Conservation (phyloP, 441 rosid species). For the Adansonia grandidieri region DNA sequence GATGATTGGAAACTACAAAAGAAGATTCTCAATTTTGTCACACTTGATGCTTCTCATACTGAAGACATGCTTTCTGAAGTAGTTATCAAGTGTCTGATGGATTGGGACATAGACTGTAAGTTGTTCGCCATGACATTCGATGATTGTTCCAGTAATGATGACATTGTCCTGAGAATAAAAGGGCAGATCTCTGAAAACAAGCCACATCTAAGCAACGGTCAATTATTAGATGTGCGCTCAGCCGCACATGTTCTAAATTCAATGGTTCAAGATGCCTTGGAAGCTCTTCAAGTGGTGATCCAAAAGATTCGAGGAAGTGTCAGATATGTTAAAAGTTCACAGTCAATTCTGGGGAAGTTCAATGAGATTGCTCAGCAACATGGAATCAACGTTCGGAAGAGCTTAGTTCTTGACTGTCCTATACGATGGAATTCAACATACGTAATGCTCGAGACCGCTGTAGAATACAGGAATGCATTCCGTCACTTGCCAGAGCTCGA, state of each 20-base stretch:
- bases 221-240: slow-evolving; percentile 73
- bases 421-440: slow-evolving; percentile 74
- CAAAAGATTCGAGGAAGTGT: slow-evolving; percentile 77
- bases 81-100: slow-evolving; percentile 68
- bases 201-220: slow-evolving; percentile 60
- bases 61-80: slow-evolving; percentile 88
- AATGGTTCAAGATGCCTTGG: slow-evolving; percentile 71
- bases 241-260: slow-evolving; percentile 66
- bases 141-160: slow-evolving; percentile 61
- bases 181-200: slow-evolving; percentile 65
- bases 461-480: slow-evolving; percentile 68
- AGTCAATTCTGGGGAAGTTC: slow-evolving; percentile 63
- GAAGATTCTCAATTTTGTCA: slow-evolving; percentile 77
- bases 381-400: slow-evolving; percentile 62
- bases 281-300: slow-evolving; percentile 60
- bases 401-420: slow-evolving; percentile 66
- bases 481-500: slow-evolving; percentile 70
- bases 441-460: slow-evolving; percentile 73
- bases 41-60: slow-evolving; percentile 78
- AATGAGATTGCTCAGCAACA: slow-evolving; percentile 71
- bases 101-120: slow-evolving; percentile 86
- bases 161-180: slow-evolving; percentile 65
- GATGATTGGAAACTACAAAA: slow-evolving; percentile 86
- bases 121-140: slow-evolving; percentile 85
- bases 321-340: slow-evolving; percentile 81